Evolutionary conservation across 352 stramenopile genomes (phyloP).

Genomic region (Phytophthora macrochlamydospora): DNA sequence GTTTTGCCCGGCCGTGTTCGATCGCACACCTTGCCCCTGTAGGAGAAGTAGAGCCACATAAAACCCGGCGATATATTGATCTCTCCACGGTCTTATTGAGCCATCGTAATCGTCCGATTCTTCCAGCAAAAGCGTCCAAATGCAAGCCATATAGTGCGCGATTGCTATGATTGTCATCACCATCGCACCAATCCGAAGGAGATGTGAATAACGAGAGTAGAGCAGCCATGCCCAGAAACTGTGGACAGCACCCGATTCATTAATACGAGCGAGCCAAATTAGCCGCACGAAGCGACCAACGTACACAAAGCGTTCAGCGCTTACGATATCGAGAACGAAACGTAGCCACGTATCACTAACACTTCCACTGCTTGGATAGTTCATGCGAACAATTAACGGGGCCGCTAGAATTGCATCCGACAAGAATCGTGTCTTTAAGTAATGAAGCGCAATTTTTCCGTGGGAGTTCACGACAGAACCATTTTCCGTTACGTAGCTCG

Average conservation of each 20-base stretch:
- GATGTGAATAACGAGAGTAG: constrained; percentile 33
- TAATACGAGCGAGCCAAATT: not conserved
- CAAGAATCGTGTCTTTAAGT: constrained; percentile 17
- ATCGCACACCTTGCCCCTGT: constrained; percentile 44
- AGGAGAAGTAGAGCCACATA: constrained; percentile 49
- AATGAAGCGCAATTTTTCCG: constrained; percentile 18
- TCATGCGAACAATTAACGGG: not conserved
- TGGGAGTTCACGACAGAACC: constrained; percentile 22
- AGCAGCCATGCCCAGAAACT: constrained; percentile 22
- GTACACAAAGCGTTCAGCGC: constrained; percentile 10
- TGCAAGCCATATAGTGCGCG: constrained; percentile 44
- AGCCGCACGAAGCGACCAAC: constrained; percentile 21
- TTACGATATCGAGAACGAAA: constrained; percentile 4
- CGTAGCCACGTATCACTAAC: not conserved
- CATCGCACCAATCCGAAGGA: constrained; percentile 31
- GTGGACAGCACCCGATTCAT: not conserved
- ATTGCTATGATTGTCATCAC: constrained; percentile 33
- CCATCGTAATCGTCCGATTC: not conserved
- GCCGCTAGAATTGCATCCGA: constrained; percentile 18
- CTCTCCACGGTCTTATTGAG: not conserved
- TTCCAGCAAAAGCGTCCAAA: constrained; percentile 18
- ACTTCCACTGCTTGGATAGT: not conserved
- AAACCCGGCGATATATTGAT: constrained; percentile 38
- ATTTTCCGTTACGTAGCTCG: constrained; percentile 20
- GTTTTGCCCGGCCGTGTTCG: constrained; percentile 24